A percentile compares a stretch with the other conserved stretches of the same genome.
phyloP scores from a whole-genome alignment of 495 filamentous ascomycete species.

The Xylaria nigripes region DNA sequence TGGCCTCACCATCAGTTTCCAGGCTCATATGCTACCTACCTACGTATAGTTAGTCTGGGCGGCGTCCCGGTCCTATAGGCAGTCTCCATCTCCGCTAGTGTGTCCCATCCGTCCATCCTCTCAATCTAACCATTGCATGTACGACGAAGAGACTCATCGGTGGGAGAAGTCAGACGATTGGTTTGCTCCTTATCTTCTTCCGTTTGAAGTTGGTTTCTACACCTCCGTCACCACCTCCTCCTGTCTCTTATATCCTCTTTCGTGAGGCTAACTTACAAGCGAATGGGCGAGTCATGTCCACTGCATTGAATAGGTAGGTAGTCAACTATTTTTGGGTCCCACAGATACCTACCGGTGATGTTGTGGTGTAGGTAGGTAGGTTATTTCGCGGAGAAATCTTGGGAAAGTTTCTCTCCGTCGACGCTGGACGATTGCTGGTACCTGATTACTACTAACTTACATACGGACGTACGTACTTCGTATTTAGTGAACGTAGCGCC shows the following conservation, averaged over 20 bases:
- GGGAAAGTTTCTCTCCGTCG: too few species aligned
- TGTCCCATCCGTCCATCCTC: too few species aligned
- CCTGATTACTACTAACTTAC: too few species aligned
- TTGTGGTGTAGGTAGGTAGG: not conserved
- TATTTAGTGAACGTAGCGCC: too few species aligned
- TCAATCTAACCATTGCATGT: not conserved
- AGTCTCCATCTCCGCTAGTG: not conserved
- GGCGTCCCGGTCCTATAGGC: slow-evolving; percentile 18
- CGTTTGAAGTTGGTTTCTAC: not conserved
- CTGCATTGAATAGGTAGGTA: slow-evolving; percentile 17
- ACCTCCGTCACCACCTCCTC: not conserved
- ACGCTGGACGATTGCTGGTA: too few species aligned
- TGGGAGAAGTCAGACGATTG: not conserved
- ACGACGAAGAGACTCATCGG: not conserved
- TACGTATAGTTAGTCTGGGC: slow-evolving; percentile 12
- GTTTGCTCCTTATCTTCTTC: slow-evolving; percentile 4
- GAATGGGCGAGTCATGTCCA: slow-evolving; percentile 17
- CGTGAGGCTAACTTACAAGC: slow-evolving; percentile 13
- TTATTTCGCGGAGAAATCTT: not conserved
- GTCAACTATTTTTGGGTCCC: slow-evolving; percentile 2
- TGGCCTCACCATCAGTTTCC: not conserved
- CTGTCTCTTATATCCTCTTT: not conserved
- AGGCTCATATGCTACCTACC: not conserved
- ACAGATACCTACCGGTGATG: slow-evolving; percentile 2
- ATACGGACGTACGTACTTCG: too few species aligned